Base-by-base conservation (phyloP, 2,329 filamentous ascomycete species). In the Botrytis byssoidea region DNA sequence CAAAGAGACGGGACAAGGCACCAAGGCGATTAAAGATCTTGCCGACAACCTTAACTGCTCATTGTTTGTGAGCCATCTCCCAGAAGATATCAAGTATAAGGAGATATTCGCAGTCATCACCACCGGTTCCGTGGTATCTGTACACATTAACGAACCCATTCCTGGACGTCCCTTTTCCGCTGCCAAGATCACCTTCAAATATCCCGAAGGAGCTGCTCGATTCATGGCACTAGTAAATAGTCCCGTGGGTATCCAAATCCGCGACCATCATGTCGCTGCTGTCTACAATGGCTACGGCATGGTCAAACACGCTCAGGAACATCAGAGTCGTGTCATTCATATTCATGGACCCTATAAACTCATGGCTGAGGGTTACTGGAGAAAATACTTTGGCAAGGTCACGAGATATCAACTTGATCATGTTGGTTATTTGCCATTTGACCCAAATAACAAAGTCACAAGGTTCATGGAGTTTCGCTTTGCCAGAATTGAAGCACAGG, bases 401-500 rank as follows among this genome's bases (percentile, higher is more conserved):
- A 37, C 64, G 7, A 37, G 32, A 18, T 67, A 37, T 18, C 6
- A 51, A 8, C 44, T 67, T 10, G 32, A 51, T n/a, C 35, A 40
- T n/a, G 32, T 37, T 35, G 8, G 3, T 0, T 55, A 71, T 32
- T 20, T 74, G 37, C 51, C 32, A 4, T 42, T 20, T 35, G 22
- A 32, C 10, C 57, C 29, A 10, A 32, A 18, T 2, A 32, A 60
- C 4, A 35, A 35, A 2, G 29, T 60, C 32, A 60, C 18, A 22
- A 60, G 57, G 2, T 22, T 9, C 0, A 71, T 76, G 66, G 74
- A 76, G 32, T 72, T 76, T 7, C 35, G 64, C 2, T 76, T 76
- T 48, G 32, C 64, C n/a, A 48, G 73, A n/a, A 42, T 76, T n/a
- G 75, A 74, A 55, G 74, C 70, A 2, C 74, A 75, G 22, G 70